A percentile compares a stretch with the other conserved stretches of the same genome.
phyloP scores from a whole-genome alignment of 768 basidiomycete genomes.

The Termitomyces bulborhizus region DNA sequence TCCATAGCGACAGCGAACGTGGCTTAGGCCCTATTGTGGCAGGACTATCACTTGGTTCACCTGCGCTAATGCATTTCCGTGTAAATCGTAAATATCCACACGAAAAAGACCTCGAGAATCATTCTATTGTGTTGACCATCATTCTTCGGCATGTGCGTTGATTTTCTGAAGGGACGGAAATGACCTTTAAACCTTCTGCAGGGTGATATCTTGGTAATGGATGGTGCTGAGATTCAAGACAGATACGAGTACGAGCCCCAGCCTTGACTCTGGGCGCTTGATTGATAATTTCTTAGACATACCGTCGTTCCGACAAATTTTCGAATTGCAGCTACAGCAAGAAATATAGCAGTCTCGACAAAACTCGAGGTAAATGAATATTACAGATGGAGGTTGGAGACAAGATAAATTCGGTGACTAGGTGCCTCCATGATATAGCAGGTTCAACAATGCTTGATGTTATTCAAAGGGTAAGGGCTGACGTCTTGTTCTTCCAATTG shows the following conservation, averaged over 20 bases:
- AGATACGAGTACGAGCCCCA: constrained; percentile 55
- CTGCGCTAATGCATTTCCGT: constrained; percentile 79
- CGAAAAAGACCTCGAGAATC: constrained; percentile 20
- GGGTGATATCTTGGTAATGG: constrained; percentile 80
- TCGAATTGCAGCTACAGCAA: constrained; percentile 76
- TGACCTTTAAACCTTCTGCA: constrained; percentile 18
- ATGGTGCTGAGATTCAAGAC: constrained; percentile 60
- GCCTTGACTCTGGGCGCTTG: not conserved
- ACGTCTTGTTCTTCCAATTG: constrained; percentile 2
- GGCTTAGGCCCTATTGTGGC: constrained; percentile 72
- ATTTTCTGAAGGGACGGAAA: constrained; percentile 2
- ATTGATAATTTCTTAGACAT: constrained; percentile 40
- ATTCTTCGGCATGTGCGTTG: constrained; percentile 58
- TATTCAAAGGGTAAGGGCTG: constrained; percentile 19
- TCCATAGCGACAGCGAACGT: constrained; percentile 73
- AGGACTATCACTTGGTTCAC: constrained; percentile 69
- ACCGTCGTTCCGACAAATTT: constrained; percentile 71
- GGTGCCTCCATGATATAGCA: not conserved
- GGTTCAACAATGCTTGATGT: not conserved
- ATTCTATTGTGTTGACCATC: constrained; percentile 42
- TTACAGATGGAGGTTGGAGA: not conserved
- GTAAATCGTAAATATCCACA: constrained; percentile 29
- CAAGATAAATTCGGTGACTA: not conserved
- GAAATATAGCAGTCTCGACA: constrained; percentile 42
- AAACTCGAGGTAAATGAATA: not conserved